These are phyloP conservation scores for Backusella luteola DNA, from an alignment of 192 early-diverging fungal species.

Conservation along the genomic window DNA sequence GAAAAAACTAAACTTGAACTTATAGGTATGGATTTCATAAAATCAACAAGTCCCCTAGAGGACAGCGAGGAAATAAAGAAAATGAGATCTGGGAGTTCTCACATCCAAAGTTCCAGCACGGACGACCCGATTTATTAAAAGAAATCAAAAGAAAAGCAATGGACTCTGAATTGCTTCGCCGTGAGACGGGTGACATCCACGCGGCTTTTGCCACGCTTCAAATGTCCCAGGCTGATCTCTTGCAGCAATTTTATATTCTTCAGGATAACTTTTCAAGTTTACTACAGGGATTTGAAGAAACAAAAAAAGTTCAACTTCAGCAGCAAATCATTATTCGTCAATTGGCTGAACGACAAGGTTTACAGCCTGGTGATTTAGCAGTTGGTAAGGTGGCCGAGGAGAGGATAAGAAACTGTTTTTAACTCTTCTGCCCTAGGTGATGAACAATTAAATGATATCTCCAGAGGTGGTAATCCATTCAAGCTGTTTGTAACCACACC, in stretches of 20 bases:
- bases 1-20: not conserved
- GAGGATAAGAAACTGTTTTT: too few species aligned
- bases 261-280: constrained; percentile 76
- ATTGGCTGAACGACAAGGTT: constrained; percentile 11
- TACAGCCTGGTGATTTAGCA: not conserved
- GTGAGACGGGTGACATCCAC: constrained; percentile 76
- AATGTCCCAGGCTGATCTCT: constrained; percentile 69
- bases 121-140: constrained; percentile 74
- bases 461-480: not conserved
- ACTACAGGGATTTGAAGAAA: constrained; percentile 69
- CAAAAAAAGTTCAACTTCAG: constrained; percentile 60
- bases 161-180: constrained; percentile 76
- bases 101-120: constrained; percentile 77
- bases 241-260: constrained; percentile 68
- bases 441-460: not conserved
- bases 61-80: constrained; percentile 78
- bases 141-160: constrained; percentile 92
- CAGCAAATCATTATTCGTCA: constrained; percentile 62
- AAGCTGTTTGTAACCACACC: not conserved
- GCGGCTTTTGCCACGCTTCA: constrained; percentile 75
- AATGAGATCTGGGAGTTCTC: constrained; percentile 92
- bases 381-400: not conserved
- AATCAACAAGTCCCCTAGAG: constrained; percentile 86
- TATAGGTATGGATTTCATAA: constrained; percentile 84
- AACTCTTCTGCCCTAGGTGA: not conserved